phyloP scores from a whole-genome alignment of 345 rosid species.

The Capsella bursapastoris region DNA sequence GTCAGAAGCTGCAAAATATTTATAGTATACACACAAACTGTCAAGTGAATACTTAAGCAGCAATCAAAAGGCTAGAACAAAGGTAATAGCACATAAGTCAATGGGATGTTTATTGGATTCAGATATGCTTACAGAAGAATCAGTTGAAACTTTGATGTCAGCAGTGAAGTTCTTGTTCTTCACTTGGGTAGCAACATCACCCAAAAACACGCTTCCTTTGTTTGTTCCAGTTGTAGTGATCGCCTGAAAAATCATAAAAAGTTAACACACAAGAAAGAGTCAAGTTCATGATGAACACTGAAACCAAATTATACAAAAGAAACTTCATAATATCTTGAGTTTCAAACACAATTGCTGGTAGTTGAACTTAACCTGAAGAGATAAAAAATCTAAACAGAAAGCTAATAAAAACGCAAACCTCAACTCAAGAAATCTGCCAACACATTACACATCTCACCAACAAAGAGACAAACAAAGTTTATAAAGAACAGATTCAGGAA shows the following conservation, averaged over 20 bases:
- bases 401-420: neutral
- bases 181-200: conserved; percentile 85
- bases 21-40: neutral
- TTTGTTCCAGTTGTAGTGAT: conserved; percentile 74
- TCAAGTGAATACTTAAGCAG: neutral
- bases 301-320: neutral
- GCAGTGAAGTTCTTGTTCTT: conserved; percentile 89
- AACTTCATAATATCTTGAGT: neutral
- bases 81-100: neutral
- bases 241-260: conserved; percentile 49
- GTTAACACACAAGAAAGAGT: conserved; percentile 2
- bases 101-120: neutral
- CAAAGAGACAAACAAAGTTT: neutral
- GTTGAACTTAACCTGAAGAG: neutral
- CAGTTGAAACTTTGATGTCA: conserved; percentile 87
- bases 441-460: neutral
- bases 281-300: conserved; percentile 3
- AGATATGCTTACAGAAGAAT: conserved; percentile 65
- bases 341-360: neutral
- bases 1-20: conserved; percentile 62
- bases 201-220: conserved; percentile 79
- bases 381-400: neutral
- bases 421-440: neutral
- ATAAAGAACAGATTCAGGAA: conserved; percentile 11
- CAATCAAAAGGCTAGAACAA: neutral